phyloP scores from a whole-genome alignment of 768 basidiomycete genomes.

The Mycena vulgaris region DNA sequence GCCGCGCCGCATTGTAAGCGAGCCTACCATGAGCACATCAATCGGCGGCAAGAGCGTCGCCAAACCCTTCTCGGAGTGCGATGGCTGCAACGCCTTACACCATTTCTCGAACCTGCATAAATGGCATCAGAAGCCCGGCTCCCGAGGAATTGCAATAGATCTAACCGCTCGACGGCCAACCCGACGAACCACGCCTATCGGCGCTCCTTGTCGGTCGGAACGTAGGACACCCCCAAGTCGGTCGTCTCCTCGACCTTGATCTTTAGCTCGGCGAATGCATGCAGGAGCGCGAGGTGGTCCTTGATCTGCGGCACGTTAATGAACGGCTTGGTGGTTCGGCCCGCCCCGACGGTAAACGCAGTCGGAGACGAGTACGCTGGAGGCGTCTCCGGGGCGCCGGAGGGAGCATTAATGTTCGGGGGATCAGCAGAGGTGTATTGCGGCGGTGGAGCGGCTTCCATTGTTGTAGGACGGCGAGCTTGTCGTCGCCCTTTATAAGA shows the following conservation, averaged over 20 bases:
- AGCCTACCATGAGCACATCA: constrained; percentile 34
- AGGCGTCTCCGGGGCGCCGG: constrained; percentile 25
- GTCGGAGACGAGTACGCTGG: constrained; percentile 50
- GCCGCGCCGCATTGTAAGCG: not conserved
- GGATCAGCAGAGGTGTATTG: constrained; percentile 10
- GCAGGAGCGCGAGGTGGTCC: constrained; percentile 40
- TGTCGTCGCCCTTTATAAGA: not conserved
- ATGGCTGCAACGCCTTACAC: constrained; percentile 34
- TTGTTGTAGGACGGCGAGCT: not conserved
- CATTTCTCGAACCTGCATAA: constrained; percentile 38
- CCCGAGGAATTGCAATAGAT: not conserved
- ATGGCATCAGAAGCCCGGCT: not conserved
- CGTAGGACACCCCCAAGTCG: not conserved
- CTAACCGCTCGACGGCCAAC: constrained; percentile 41
- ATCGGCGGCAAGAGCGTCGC: constrained; percentile 30
- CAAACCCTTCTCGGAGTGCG: constrained; percentile 33
- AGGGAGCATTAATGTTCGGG: not conserved
- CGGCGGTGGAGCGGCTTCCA: constrained; percentile 26
- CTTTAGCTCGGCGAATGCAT: constrained; percentile 39
- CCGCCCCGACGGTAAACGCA: constrained; percentile 47
- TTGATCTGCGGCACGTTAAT: constrained; percentile 46
- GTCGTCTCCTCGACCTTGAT: constrained; percentile 32
- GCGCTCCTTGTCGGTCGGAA: constrained; percentile 27
- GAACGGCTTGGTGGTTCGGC: constrained; percentile 43
- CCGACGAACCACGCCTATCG: constrained; percentile 43